phyloP scores from a whole-genome alignment of 352 stramenopile species.

The Phytophthora cactorum region DNA sequence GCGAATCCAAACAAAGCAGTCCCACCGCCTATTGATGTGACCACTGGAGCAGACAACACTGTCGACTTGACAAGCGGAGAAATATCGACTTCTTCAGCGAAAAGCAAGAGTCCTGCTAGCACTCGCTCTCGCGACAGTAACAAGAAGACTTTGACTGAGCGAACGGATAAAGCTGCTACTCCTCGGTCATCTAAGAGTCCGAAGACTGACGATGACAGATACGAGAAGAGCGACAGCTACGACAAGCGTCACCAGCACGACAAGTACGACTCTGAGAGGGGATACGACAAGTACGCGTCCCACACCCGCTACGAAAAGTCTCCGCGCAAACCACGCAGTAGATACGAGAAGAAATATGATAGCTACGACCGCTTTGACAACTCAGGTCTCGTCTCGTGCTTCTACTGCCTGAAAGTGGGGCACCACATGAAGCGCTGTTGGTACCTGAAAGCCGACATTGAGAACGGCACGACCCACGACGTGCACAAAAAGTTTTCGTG shows the following conservation, averaged over 20 bases:
- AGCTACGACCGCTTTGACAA: conserved; percentile 21
- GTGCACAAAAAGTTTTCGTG: conserved; percentile 46
- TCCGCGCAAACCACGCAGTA: conserved; percentile 14
- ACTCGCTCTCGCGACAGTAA: conserved; percentile 12
- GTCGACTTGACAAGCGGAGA: conserved; percentile 29
- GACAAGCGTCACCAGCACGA: conserved; percentile 23
- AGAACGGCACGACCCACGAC: conserved; percentile 42
- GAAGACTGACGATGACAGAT: conserved; percentile 5
- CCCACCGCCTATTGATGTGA: conserved; percentile 17
- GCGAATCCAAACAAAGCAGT: conserved; percentile 7
- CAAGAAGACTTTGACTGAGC: conserved; percentile 17
- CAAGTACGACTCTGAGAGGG: conserved; percentile 21
- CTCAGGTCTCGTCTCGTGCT: conserved; percentile 36
- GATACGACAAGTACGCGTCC: conserved; percentile 26
- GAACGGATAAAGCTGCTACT: conserved; percentile 5
- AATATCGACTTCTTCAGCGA: conserved; percentile 9
- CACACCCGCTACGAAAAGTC: conserved; percentile 21
- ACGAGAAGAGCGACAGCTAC: conserved; percentile 11
- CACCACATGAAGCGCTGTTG: conserved; percentile 48
- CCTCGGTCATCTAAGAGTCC: conserved; percentile 13
- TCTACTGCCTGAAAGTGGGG: conserved; percentile 52
- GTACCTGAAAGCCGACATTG: conserved; percentile 50
- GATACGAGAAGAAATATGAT: conserved; percentile 27
- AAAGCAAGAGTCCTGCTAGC: neutral
- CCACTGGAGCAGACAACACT: conserved; percentile 16